Evolutionary conservation across 1,284 basidiomycete genomes (phyloP).

Genomic region (Golubevia sp.): DNA sequence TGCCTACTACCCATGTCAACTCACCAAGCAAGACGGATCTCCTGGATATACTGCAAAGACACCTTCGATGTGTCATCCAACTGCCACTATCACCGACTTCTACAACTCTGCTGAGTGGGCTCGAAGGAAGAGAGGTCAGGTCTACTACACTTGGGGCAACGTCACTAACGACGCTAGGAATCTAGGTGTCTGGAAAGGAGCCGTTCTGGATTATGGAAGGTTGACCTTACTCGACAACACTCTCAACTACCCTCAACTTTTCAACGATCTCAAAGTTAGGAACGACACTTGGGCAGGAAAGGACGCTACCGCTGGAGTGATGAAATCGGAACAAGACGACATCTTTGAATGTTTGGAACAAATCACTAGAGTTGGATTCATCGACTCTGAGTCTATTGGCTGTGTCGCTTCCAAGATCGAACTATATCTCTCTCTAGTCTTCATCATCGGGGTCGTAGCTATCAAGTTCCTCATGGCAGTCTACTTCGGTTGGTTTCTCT

Average conservation of each 20-base stretch:
- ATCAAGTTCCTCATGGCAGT: slow-evolving; percentile 61
- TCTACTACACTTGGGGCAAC: slow-evolving; percentile 47
- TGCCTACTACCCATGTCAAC: slow-evolving; percentile 44
- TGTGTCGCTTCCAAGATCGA: slow-evolving; percentile 59
- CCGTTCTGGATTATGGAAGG: slow-evolving; percentile 44
- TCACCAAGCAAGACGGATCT: slow-evolving; percentile 26
- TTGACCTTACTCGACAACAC: slow-evolving; percentile 32
- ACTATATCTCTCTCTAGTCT: slow-evolving; percentile 56
- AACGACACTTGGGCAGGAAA: slow-evolving; percentile 38
- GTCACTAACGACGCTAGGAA: slow-evolving; percentile 35
- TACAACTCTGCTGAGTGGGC: too few species aligned
- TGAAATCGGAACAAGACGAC: slow-evolving; percentile 38
- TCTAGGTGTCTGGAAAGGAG: slow-evolving; percentile 44
- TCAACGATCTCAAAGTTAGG: slow-evolving; percentile 29
- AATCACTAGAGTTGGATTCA: slow-evolving; percentile 41
- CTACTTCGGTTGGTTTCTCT: slow-evolving; percentile 57
- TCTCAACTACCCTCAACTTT: slow-evolving; percentile 31
- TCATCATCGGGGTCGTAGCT: slow-evolving; percentile 56
- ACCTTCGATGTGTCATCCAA: slow-evolving; percentile 40
- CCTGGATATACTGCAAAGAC: slow-evolving; percentile 23
- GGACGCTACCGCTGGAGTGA: slow-evolving; percentile 48
- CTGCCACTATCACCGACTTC: slow-evolving; percentile 20
- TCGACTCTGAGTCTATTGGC: slow-evolving; percentile 54
- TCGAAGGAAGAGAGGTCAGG: slow-evolving; percentile 35
- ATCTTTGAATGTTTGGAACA: slow-evolving; percentile 54